Evolutionary conservation across 2,329 filamentous ascomycete species (phyloP).

Genomic region (Diplocarpon mali): DNA sequence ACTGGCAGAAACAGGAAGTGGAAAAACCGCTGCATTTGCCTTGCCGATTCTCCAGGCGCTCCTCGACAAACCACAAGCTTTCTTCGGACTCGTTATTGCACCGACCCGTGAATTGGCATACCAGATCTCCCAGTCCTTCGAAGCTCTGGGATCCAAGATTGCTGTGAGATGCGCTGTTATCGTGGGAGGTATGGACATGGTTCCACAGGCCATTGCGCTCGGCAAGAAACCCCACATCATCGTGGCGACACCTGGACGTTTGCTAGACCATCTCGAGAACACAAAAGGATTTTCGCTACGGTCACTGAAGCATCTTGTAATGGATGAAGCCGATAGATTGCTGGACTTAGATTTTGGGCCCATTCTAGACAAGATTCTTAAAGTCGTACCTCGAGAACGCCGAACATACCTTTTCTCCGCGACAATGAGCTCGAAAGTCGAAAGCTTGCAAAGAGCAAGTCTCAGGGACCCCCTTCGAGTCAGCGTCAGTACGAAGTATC

Average conservation of each 20-base stretch:
- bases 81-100: constrained; percentile 84
- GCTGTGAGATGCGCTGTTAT: constrained; percentile 78
- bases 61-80: constrained; percentile 73
- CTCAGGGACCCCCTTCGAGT: constrained; percentile 76
- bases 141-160: constrained; percentile 78
- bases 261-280: constrained; percentile 89
- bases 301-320: constrained; percentile 75
- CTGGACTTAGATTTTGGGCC: constrained; percentile 92
- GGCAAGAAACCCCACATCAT: constrained; percentile 94
- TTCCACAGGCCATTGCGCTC: constrained; percentile 78
- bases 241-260: constrained; percentile 80
- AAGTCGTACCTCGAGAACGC: constrained; percentile 68
- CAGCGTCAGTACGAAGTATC: constrained; percentile 74
- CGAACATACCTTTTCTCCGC: constrained; percentile 87
- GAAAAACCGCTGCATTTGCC: constrained; percentile 93
- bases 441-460: constrained; percentile 81
- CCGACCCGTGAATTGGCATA: constrained; percentile 89
- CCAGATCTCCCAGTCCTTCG: constrained; percentile 81
- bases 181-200: constrained; percentile 93
- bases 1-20: constrained; percentile 86
- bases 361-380: constrained; percentile 84
- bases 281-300: constrained; percentile 90
- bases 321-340: constrained; percentile 88
- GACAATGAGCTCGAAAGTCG: constrained; percentile 88
- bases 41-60: constrained; percentile 86